Conservation (phyloP, 2,329 filamentous ascomycete species). For the Aquanectria penicillioides region DNA sequence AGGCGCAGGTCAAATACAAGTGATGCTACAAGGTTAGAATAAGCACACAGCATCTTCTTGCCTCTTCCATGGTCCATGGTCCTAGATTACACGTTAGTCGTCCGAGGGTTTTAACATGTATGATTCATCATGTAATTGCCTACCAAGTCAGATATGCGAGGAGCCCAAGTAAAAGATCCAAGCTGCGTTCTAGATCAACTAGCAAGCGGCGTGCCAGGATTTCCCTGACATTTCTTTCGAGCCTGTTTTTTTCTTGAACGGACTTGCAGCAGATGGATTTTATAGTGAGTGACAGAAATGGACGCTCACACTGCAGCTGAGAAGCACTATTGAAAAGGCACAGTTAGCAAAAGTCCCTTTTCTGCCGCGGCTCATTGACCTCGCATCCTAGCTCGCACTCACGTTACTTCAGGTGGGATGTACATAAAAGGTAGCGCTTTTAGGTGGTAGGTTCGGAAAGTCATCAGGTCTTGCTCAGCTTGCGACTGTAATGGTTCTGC, state of each 20-base stretch:
- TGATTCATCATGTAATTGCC: background rate
- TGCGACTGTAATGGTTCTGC: background rate
- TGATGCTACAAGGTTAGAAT: constrained; percentile 26
- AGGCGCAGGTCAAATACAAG: constrained; percentile 31
- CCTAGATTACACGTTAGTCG: constrained; percentile 22
- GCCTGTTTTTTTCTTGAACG: constrained; percentile 28
- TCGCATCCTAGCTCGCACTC: background rate
- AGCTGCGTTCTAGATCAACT: constrained; percentile 32
- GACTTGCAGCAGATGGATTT: constrained; percentile 42
- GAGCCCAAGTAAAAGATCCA: constrained; percentile 41
- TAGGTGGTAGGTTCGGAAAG: constrained; percentile 39
- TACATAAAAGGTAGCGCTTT: constrained; percentile 42
- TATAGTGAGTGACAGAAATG: constrained; percentile 50
- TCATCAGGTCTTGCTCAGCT: constrained; percentile 20
- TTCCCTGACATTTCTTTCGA: constrained; percentile 32
- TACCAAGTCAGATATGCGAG: constrained; percentile 40
- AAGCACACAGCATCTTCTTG: constrained; percentile 24
- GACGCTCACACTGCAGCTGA: constrained; percentile 43
- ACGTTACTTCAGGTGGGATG: constrained; percentile 30
- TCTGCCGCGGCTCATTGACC: background rate
- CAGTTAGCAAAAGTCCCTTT: background rate
- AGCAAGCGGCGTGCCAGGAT: constrained; percentile 37
- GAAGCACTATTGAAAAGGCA: constrained; percentile 10
- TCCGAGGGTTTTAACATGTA: too few relatives aligned
- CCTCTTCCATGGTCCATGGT: constrained; percentile 15